These are phyloP conservation scores for Cetradonia linearis DNA, from an alignment of 495 filamentous ascomycete species.

Conservation along the genomic window DNA sequence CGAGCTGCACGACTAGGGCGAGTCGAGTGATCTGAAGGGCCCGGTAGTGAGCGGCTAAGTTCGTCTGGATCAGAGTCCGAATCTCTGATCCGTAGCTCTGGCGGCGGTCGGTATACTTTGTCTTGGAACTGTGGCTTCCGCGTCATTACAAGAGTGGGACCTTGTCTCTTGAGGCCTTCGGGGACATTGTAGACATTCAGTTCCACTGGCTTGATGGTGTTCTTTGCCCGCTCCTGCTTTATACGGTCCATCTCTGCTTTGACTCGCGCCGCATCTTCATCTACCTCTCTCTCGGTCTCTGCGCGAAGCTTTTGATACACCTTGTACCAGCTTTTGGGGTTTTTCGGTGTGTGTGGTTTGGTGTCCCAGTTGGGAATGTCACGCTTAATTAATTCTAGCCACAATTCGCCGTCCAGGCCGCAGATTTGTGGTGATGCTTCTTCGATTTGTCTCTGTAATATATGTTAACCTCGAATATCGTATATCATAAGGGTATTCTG, in stretches of 20 bases:
- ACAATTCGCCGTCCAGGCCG: constrained; percentile 51
- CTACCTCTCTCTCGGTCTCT: constrained; percentile 37
- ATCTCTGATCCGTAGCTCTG: background rate
- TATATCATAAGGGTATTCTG: background rate
- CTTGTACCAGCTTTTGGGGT: constrained; percentile 52
- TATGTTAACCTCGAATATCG: background rate
- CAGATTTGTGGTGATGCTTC: constrained; percentile 54
- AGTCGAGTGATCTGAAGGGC: background rate
- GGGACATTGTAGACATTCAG: constrained; percentile 17
- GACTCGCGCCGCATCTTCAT: constrained; percentile 36
- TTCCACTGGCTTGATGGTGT: constrained; percentile 33
- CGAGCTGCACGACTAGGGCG: background rate
- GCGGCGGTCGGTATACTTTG: background rate
- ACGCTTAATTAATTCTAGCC: constrained; percentile 56
- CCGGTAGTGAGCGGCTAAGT: background rate
- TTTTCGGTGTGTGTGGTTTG: constrained; percentile 46
- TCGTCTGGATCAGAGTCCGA: background rate
- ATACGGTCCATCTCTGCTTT: constrained; percentile 42
- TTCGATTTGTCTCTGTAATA: constrained; percentile 46
- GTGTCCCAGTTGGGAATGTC: constrained; percentile 53
- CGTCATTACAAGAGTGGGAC: constrained; percentile 26
- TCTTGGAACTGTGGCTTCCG: constrained; percentile 19
- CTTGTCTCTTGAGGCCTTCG: constrained; percentile 30
- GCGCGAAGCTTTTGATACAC: constrained; percentile 46
- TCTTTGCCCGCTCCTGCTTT: constrained; percentile 38